Base-by-base conservation (phyloP, 2,329 filamentous ascomycete genomes). In the Alternaria longipes region DNA sequence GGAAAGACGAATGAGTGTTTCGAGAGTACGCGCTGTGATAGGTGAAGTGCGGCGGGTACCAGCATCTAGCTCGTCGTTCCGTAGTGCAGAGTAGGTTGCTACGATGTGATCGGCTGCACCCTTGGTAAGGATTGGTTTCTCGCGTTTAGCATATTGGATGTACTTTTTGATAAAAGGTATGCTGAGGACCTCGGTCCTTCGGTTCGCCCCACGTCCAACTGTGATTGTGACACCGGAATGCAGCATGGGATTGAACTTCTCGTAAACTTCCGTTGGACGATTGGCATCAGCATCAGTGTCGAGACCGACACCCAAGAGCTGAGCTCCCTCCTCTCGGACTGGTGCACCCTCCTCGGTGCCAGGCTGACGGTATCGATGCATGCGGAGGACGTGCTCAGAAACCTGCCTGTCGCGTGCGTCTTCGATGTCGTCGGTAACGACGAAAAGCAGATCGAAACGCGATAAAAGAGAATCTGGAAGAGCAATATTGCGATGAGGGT, bases 121-220 rank as follows among this genome's bases (percentile, higher is more conserved):
- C 75, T 95, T 93, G 0, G 94, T 97, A 63, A 99, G 83, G 41
- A 97, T 84, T 0, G 95, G 95, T 85, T 93, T 96, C 75, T 95
- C 86, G 36, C 88, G 91, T 83, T 99, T 99, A 66, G 95, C 93
- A 79, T 99, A 99, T 77, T 99, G 95, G 46, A 99, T 96, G 79
- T 97, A 99, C 81, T 99, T 99, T 83, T 99, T 99, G 84, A 99
- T 93, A 81, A 99, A 99, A 0, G 94, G 92, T 62, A 99, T 97
- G 81, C 92, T 97, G 55, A 99, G 84, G 14, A 99, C 92, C 78
- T 97, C 93, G 5, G 91, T 88, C 66, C 91, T 90, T 78, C 91
- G 91, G 69, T 88, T 88, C 26, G 90, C 82, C 11, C 92, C 91
- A 40, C 92, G 87, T 9, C 91, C 91, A 12, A 89, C 85, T 4